Conservation (phyloP, 306 rosid genomes). For the Ziziphus jujuba region DNA sequence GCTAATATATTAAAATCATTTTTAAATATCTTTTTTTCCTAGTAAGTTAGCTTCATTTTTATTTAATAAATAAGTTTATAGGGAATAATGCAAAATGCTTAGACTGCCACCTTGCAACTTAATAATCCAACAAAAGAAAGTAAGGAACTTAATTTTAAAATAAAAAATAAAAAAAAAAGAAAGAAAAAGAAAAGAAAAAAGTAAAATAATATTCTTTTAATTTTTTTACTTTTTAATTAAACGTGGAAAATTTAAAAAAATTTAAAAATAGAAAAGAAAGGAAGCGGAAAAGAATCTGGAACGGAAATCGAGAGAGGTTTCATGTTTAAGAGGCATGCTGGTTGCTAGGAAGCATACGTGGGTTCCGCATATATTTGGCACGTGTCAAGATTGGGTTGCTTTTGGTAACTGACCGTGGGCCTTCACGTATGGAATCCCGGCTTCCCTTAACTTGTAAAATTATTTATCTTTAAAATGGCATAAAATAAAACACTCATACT, state of each 20-base stretch:
- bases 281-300: too few relatives aligned
- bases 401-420: too few relatives aligned
- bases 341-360: conserved; percentile 4
- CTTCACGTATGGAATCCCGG: too few relatives aligned
- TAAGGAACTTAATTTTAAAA: neutral
- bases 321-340: conserved; percentile 9
- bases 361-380: neutral
- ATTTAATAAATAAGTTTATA: neutral
- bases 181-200: too few relatives aligned
- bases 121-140: neutral
- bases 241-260: neutral
- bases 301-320: neutral
- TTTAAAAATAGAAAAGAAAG: neutral
- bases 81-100: neutral
- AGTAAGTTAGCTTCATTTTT: too few relatives aligned
- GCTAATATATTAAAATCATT: too few relatives aligned
- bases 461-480: too few relatives aligned
- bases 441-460: too few relatives aligned
- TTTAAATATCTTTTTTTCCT: too few relatives aligned
- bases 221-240: neutral
- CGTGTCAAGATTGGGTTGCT: neutral
- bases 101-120: neutral
- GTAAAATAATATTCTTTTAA: too few relatives aligned
- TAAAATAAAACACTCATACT: too few relatives aligned
- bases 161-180: too few relatives aligned